Evolutionary conservation across 164 flowering plant species (phyloP), one percentile per base, ranked within the genome.

Genomic region (Berberis thunbergii): DNA sequence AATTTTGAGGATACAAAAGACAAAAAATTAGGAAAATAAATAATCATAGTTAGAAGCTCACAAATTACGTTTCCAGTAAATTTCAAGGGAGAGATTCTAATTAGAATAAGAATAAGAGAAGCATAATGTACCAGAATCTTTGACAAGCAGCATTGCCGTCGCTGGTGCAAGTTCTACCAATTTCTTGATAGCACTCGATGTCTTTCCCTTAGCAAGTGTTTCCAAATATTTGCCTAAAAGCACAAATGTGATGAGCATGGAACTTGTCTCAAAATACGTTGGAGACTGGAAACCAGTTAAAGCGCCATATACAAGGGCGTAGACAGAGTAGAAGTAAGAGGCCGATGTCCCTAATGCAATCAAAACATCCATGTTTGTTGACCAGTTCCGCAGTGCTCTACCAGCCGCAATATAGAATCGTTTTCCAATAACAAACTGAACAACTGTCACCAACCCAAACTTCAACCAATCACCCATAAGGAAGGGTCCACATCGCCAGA

Each of bases 291-390:
- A 89, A 12, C 96, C 99, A 72, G 99, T 86, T 6, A 82, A 48
- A 3, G 97, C 99, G 56, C 99, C 99, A 77, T 91, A 91, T 43
- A 95, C 72, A 70, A 95, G 88, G 44, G 97, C 97, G 74, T 79
- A 71, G 42, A 89, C 96, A 74, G 98, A 91, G 70, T 95, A 95
- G 69, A 95, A 83, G 70, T 95, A 95, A 63, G 97, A 79, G 56
- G 99, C 97, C 65, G 99, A 83, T 69, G 99, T 91, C 63, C 98
- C 97, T 78, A 95, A 71, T 48, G 96, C 98, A 70, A 95, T 93
- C 77, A 95, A 77, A 48, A 95, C 99, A 82, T 95, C 99, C 99
- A 95, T 95, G 75, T 95, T 95, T 41, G 98, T 86, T 12, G 98
- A 83, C 59, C 97, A 80, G 74, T 92, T 90, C 67, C 89, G 76